phyloP scores from a whole-genome alignment of 305 asterid genomes.

The Fraxinus dipetala region DNA sequence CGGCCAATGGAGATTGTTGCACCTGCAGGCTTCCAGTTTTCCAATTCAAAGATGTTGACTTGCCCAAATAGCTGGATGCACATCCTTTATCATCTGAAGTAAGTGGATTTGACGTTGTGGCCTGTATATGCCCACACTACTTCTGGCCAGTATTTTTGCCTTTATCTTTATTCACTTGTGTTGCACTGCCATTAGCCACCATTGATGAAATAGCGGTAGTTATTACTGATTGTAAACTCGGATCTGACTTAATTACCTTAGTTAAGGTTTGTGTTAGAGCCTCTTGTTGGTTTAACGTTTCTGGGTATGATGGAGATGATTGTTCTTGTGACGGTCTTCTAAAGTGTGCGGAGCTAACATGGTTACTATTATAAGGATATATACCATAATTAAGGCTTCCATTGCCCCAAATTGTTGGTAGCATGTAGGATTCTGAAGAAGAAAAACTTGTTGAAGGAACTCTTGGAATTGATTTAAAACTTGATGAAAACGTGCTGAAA shows the following conservation, averaged over 20 bases:
- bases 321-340: slow-evolving; percentile 40
- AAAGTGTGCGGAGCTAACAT: slow-evolving; percentile 22
- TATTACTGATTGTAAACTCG: slow-evolving; percentile 60
- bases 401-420: slow-evolving; percentile 38
- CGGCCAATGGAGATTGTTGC: slow-evolving; percentile 21
- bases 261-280: slow-evolving; percentile 67
- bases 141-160: slow-evolving; percentile 29
- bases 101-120: slow-evolving; percentile 16
- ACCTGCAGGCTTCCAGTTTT: slow-evolving; percentile 16
- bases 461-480: slow-evolving; percentile 30
- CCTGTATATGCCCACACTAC: slow-evolving; percentile 23
- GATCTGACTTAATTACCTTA: slow-evolving; percentile 74
- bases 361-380: slow-evolving; percentile 19
- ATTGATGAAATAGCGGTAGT: slow-evolving; percentile 68
- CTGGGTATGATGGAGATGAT: slow-evolving; percentile 24
- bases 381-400: slow-evolving; percentile 33
- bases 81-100: slow-evolving; percentile 23
- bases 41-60: slow-evolving; percentile 8
- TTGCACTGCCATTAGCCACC: slow-evolving; percentile 39
- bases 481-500: slow-evolving; percentile 41
- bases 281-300: slow-evolving; percentile 44
- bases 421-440: slow-evolving; percentile 29
- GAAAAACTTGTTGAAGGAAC: slow-evolving; percentile 50
- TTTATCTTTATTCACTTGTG: slow-evolving; percentile 19
- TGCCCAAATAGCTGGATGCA: slow-evolving; percentile 19